Percentiles rank a stretch among this genome's conserved stretches.
Evolutionary conservation across 202 grass and related monocot genomes (phyloP).

Genomic region (Bolboschoenoplectus hybrid): DNA sequence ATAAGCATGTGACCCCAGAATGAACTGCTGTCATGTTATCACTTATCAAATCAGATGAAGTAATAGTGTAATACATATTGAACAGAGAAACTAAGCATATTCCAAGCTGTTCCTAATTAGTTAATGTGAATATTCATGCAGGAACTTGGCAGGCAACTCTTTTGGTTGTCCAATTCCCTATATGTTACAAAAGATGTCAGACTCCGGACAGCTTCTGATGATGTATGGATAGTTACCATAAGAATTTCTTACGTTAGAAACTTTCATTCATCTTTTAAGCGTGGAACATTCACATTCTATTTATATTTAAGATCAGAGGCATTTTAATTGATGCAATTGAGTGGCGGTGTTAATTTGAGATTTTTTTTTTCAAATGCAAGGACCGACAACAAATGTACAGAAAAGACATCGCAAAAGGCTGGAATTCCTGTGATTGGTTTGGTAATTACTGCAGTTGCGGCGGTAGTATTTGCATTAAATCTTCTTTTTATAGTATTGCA

Average conservation of each 20-base stretch:
- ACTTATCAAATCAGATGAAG: too few species aligned
- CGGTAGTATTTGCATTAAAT: neutral
- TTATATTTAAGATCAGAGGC: too few species aligned
- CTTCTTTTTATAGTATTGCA: neutral
- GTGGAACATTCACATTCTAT: too few species aligned
- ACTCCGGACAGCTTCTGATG: constrained; percentile 13
- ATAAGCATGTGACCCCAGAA: too few species aligned
- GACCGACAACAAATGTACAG: constrained; percentile 17
- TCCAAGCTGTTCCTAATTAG: too few species aligned
- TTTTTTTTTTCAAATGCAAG: constrained; percentile 18
- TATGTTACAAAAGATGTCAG: constrained; percentile 17
- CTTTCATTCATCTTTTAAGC: too few species aligned
- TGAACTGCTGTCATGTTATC: too few species aligned
- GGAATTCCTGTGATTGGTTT: neutral
- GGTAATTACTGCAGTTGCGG: neutral
- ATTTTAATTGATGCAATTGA: neutral
- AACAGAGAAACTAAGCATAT: too few species aligned
- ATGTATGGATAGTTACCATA: neutral
- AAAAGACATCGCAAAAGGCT: constrained; percentile 10
- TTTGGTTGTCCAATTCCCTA: constrained; percentile 23
- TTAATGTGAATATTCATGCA: constrained; percentile 5
- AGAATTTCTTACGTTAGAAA: too few species aligned
- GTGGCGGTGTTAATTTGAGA: neutral
- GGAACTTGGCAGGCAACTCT: constrained; percentile 29
- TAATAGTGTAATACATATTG: too few species aligned